Evolutionary conservation across 805 yeast species (phyloP), one percentile per base, ranked within the genome.

Genomic region (Yarrowia yakushimensis): DNA sequence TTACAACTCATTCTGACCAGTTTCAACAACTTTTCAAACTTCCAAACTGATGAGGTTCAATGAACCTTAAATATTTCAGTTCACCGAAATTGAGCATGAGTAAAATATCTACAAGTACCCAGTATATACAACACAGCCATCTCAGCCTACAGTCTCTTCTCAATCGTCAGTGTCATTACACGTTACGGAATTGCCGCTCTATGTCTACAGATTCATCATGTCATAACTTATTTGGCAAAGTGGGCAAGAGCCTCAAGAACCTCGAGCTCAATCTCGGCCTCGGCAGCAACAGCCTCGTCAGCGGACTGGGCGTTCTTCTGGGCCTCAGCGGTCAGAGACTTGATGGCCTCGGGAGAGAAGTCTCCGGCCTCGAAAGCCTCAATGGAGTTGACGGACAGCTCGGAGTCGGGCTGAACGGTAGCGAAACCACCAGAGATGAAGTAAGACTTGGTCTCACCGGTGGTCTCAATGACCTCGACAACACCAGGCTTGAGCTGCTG

Each of bases 341-440:
- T 89, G 76, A 92, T 86, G 70, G 88, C 84, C 65, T 85, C 88
- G 42, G 85, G 79, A 63, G 91, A 89, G 79, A 93, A 90, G 66
- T 90, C 85, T 67, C 90, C 93, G 70, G 94, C 82, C 73, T 94
- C 89, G 81, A 85, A 90, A 45, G 98, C 99, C 81, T 94, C 99
- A 71, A 90, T 87, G 67, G 97, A 92, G 73, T 94, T 88, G 77
- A 94, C 87, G 73, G 89, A 85, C 75, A 94, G 82, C 70, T 87
- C 82, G 69, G 97, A 91, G 73, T 90, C 96, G 78, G 97, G 97
- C 76, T 89, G 92, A 68, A 94, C 96, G 64, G 96, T 85, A 65
- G 97, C 98, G 72, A 93, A 88, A 69, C 99, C 99, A 69, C 98
- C 98, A 66, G 96, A 84, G 68, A 93, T 91, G 71, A 93, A 94